Base-by-base conservation (phyloP, 352 stramenopile genomes). In the Pythium rishiriense region DNA sequence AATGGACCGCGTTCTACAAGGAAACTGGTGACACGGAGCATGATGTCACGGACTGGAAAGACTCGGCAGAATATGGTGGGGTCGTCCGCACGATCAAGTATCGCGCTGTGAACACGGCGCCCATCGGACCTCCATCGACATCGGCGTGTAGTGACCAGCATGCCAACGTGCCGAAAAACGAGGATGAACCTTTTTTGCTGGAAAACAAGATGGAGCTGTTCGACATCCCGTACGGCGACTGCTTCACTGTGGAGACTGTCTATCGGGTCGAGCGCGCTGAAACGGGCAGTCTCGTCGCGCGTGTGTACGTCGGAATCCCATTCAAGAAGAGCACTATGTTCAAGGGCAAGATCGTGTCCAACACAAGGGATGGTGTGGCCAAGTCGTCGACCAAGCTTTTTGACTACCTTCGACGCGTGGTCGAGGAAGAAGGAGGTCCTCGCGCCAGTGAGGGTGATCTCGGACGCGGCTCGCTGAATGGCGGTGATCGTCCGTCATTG, bases 261-360 rank as follows among this genome's bases (percentile, higher is more conserved):
- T 85, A 87, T 47, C 49, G 73, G 21, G 51, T 83, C 35, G 75
- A 78, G 19, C 78, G 82, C 26, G n/a, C 25, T 1, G 77, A 70
- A 11, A 72, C 76, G 37, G 68, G 69, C 6, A 51, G 73, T 9
- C 53, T 87, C 22, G 52, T 85, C 28, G 81, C 73, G 2, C 73
- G 75, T 26, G 83, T 90, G n/a, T 91, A 75, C 52, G 72, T 90
- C 7, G 82, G 62, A 33, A 76, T 94, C 46, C 83, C 84, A 48
- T 94, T 94, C 66, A 87, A 78, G 19, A 94, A 93, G 57, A 86
- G 77, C 43, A 93, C 83, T 24, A 90, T 94, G 79, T 94, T 91
- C 62, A 89, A 89, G 71, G 79, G 75, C 4, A 94, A 93, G 70
- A 94, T 94, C 45, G 71, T 84, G n/a, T 90, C 84, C 4, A 75